Conservation (phyloP, 192 early-diverging fungal species). For the Coemansia sp. region DNA sequence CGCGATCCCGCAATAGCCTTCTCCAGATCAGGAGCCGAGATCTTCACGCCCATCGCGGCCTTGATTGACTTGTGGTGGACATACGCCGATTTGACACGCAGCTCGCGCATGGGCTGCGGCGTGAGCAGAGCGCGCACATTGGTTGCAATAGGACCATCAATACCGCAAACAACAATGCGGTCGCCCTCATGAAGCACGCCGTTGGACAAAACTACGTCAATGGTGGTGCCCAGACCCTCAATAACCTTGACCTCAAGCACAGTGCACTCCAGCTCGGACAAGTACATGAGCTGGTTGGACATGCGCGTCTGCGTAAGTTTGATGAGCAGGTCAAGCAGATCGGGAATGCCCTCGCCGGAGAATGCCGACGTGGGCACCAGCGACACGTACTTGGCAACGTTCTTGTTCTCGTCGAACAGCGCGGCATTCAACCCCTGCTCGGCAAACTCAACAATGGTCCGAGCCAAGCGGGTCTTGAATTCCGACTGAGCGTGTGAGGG, state of each 20-base stretch:
- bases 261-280: slow-evolving; percentile 93
- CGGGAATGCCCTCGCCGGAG: slow-evolving; percentile 97
- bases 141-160: slow-evolving; percentile 90
- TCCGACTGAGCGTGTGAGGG: slow-evolving; percentile 67
- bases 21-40: slow-evolving; percentile 87
- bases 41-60: slow-evolving; percentile 96
- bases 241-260: slow-evolving; percentile 99
- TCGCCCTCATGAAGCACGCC: slow-evolving; percentile 93
- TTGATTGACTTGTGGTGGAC: slow-evolving; percentile 95
- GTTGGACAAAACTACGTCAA: slow-evolving; percentile 95
- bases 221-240: slow-evolving; percentile 96
- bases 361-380: slow-evolving; percentile 96
- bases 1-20: slow-evolving; percentile 97
- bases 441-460: slow-evolving; percentile 81
- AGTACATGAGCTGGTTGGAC: slow-evolving; percentile 94
- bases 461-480: slow-evolving; percentile 75
- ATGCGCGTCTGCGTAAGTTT: slow-evolving; percentile 90
- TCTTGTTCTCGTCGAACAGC: slow-evolving; percentile 94
- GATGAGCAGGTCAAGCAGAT: slow-evolving; percentile 87
- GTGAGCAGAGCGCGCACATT: slow-evolving; percentile 90
- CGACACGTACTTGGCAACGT: slow-evolving; percentile 90
- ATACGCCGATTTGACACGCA: slow-evolving; percentile 95
- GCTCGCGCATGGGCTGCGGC: slow-evolving; percentile 97
- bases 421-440: slow-evolving; percentile 94
- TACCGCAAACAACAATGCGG: slow-evolving; percentile 84